These are phyloP conservation scores for Pichia sorboxylosa DNA, from an alignment of 1,139 yeast species.

Conservation along the genomic window DNA sequence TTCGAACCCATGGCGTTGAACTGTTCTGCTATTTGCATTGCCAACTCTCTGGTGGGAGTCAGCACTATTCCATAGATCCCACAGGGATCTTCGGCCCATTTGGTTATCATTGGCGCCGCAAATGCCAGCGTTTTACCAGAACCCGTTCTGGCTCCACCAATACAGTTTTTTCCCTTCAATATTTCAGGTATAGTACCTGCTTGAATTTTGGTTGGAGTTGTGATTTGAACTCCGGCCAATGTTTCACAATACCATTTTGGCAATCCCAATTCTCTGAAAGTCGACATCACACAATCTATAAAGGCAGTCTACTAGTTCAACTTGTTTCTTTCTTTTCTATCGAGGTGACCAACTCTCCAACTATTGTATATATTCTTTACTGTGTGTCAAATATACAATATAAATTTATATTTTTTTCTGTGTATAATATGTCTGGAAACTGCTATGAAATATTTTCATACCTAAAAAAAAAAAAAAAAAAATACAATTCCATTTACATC, in stretches of 20 bases:
- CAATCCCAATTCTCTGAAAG: constrained; percentile 59
- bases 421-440: no score
- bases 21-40: constrained; percentile 94
- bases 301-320: no score
- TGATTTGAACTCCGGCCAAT: constrained; percentile 67
- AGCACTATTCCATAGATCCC: constrained; percentile 83
- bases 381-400: no score
- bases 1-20: constrained; percentile 85
- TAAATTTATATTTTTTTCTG: no score
- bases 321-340: no score
- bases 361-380: no score
- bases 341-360: no score
- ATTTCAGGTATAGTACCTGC: constrained; percentile 81
- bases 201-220: constrained; percentile 79
- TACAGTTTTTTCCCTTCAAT: constrained; percentile 74
- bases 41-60: constrained; percentile 94
- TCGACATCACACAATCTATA: constrained; percentile 16
- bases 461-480: no score
- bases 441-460: no score
- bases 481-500: no score
- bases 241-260: constrained; percentile 83
- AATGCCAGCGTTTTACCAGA: constrained; percentile 96
- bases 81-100: constrained; percentile 91
- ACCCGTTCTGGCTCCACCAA: constrained; percentile 98
- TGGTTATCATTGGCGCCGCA: constrained; percentile 89